Evolutionary conservation across 2,329 filamentous ascomycete genomes (phyloP), one percentile per base, ranked within the genome.

Genomic region (Aspergillus vadensis): DNA sequence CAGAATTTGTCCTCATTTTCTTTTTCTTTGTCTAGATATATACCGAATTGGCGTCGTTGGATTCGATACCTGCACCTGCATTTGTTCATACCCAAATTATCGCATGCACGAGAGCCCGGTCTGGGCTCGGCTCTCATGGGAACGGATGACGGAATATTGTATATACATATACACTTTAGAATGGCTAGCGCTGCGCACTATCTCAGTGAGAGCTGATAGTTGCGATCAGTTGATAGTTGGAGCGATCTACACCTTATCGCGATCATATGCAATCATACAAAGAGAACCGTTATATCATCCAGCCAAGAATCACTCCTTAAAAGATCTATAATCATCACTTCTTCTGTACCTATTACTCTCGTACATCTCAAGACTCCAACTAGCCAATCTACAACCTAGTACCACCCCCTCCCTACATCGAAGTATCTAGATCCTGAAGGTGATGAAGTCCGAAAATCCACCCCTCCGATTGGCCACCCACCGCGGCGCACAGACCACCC

Each of bases 51-150:
- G 48, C 12, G 44, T 58, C 30, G 36, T 54, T 59, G 53, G 61
- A 65, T 64, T 58, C 61, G 62, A 50, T 61, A 43, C 52, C 58
- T 58, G 44, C 62, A 43, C 52, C 58, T 58, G 51, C 62, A 30
- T 36, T 62, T 61, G 55, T 55, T 66, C 63, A 66, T 67, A 62
- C 58, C 63, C 65, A 58, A 63, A 62, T 49, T 64, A 36, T 65
- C 59, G 61, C 65, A 64, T 67, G 58, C 47, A 39, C 47, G 58
- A 57, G 53, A 52, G 36, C 23, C 36, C 36, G 50, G 56, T 36
- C 32, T 36, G 32, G 32, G 10, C 12, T 36, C 12, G 4, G 32
- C 58, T 53, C 38, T 57, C 27, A 23, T 54, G 49, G 54, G 32
- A 54, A 55, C n/a, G 53, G 53, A 47, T 43, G 44, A 32, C 39